phyloP scores from a whole-genome alignment of 2,329 filamentous ascomycete species.

The Phyllosticta citribraziliensis region DNA sequence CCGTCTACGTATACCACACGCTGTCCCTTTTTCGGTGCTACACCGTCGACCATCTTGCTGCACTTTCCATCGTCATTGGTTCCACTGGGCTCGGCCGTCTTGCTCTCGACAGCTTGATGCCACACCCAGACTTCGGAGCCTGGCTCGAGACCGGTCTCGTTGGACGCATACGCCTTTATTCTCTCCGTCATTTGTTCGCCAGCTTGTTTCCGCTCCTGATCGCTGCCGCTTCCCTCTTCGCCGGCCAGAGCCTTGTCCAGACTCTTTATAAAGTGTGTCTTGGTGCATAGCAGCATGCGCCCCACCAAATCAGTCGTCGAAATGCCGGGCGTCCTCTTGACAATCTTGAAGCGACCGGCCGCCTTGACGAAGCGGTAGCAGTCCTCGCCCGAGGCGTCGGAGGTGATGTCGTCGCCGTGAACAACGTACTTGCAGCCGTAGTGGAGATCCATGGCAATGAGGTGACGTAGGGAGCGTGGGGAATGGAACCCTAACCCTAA shows the following conservation, averaged over 20 bases:
- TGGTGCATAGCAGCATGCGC: constrained; percentile 93
- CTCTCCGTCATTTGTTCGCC: constrained; percentile 64
- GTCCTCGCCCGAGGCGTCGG: constrained; percentile 84
- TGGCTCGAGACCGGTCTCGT: constrained; percentile 67
- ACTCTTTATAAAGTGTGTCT: constrained; percentile 81
- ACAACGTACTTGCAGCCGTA: constrained; percentile 95
- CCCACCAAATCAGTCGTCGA: constrained; percentile 97
- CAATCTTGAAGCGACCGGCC: constrained; percentile 87
- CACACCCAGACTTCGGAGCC: constrained; percentile 83
- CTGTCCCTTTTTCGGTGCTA: constrained; percentile 65
- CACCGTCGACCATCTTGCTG: constrained; percentile 58
- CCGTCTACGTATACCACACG: constrained; percentile 90
- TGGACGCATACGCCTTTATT: constrained; percentile 78
- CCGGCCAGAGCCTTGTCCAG: constrained; percentile 60
- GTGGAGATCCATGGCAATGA: constrained; percentile 88
- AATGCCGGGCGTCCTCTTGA: constrained; percentile 91
- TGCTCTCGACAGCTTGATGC: constrained; percentile 27
- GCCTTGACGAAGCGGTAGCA: constrained; percentile 97
- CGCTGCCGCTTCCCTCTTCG: constrained; percentile 60
- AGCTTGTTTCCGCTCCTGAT: constrained; percentile 53
- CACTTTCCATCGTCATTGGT: constrained; percentile 56
- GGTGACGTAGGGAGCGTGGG: constrained; percentile 88
- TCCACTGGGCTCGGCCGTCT: constrained; percentile 19
- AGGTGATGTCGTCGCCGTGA: constrained; percentile 95
- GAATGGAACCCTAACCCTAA: constrained; percentile 40